These are phyloP conservation scores for Kickxella alabastrina DNA, from an alignment of 192 early-diverging fungal species.

Conservation along the genomic window DNA sequence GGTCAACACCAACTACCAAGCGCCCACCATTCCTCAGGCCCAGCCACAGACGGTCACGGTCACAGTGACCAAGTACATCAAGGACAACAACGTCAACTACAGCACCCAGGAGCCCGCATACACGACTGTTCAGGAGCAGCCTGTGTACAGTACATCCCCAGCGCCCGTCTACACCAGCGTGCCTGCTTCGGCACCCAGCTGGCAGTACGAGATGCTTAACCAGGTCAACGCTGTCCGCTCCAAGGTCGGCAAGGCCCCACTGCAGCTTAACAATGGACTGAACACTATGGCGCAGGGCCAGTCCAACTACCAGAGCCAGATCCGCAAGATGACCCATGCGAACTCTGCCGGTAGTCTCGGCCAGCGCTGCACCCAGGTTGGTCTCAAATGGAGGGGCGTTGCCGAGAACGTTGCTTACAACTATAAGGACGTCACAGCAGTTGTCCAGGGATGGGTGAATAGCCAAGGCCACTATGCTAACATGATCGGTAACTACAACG, in stretches of 20 bases:
- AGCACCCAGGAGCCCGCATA: not conserved
- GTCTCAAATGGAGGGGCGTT: slow-evolving; percentile 15
- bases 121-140: not conserved
- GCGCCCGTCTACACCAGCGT: no score
- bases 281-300: slow-evolving; percentile 26
- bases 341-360: slow-evolving; percentile 22
- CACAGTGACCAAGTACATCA: slow-evolving; percentile 14
- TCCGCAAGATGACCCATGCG: slow-evolving; percentile 23
- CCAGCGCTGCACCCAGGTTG: slow-evolving; percentile 7
- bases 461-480: slow-evolving; percentile 30
- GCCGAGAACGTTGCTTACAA: slow-evolving; percentile 36
- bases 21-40: no score
- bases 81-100: not conserved
- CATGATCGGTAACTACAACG: slow-evolving; percentile 36
- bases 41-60: slow-evolving; percentile 13
- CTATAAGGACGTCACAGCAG: slow-evolving; percentile 11
- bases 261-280: slow-evolving; percentile 12
- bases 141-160: slow-evolving; percentile 2
- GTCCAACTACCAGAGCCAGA: slow-evolving; percentile 26
- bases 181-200: slow-evolving; percentile 7
- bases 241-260: slow-evolving; percentile 16
- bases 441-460: slow-evolving; percentile 12
- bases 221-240: slow-evolving; percentile 29
- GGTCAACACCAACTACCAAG: slow-evolving; percentile 27
- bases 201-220: slow-evolving; percentile 31